A percentile compares a stretch with the other conserved stretches of the same genome.
phyloP scores from a whole-genome alignment of 768 basidiomycete species.

The Auricularia auricula-judae region DNA sequence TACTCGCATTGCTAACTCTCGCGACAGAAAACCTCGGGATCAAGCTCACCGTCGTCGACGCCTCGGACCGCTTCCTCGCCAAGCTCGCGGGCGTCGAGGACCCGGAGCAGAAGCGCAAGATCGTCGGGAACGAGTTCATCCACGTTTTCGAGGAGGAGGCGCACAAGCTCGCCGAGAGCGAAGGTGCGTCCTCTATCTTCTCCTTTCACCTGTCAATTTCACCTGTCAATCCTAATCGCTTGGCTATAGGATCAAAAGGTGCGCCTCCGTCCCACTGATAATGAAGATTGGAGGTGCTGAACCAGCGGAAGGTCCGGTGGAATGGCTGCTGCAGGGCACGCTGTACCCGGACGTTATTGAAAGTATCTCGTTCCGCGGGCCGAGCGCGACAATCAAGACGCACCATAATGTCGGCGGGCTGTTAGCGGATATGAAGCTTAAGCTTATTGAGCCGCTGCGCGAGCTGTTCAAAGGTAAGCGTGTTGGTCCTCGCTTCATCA shows the following conservation, averaged over 20 bases:
- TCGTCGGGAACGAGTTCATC: slow-evolving; percentile 98
- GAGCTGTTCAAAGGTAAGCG: slow-evolving; percentile 92
- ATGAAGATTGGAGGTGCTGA: no score
- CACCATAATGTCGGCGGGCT: slow-evolving; percentile 98
- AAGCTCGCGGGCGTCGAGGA: slow-evolving; percentile 88
- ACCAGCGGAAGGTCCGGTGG: slow-evolving; percentile 68
- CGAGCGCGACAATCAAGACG: slow-evolving; percentile 98
- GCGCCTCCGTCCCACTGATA: no score
- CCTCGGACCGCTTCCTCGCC: slow-evolving; percentile 84
- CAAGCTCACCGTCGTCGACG: slow-evolving; percentile 91
- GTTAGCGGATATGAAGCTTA: slow-evolving; percentile 95
- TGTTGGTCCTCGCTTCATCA: background rate
- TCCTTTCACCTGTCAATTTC: background rate
- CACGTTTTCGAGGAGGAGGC: slow-evolving; percentile 96
- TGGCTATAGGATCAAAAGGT: no score
- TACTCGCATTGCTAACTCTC: background rate
- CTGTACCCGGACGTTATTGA: slow-evolving; percentile 99
- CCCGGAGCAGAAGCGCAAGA: slow-evolving; percentile 93
- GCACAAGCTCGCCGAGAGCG: slow-evolving; percentile 70
- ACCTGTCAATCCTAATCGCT: background rate
- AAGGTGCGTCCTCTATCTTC: slow-evolving; percentile 25
- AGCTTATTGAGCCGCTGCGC: slow-evolving; percentile 92
- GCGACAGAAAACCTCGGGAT: slow-evolving; percentile 79
- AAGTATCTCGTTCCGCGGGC: slow-evolving; percentile 98
- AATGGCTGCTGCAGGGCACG: slow-evolving; percentile 96